Conservation (phyloP, 495 filamentous ascomycete genomes). For the Xylaria curta region DNA sequence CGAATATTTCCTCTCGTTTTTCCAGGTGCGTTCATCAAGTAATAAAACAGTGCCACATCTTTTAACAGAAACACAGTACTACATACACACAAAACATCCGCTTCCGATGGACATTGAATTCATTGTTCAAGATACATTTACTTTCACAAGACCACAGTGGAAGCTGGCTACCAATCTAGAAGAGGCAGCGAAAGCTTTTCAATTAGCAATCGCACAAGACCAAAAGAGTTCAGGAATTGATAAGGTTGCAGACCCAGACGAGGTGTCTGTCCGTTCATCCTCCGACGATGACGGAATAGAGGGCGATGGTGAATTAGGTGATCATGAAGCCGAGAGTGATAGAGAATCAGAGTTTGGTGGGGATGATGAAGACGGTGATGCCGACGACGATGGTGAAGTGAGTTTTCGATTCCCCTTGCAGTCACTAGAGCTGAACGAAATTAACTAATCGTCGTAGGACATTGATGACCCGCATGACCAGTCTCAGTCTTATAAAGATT, state of each 20-base stretch:
- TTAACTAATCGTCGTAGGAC: constrained; percentile 43
- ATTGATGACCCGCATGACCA: constrained; percentile 44
- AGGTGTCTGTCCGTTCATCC: constrained; percentile 65
- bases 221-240: constrained; percentile 79
- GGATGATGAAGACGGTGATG: constrained; percentile 62
- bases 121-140: constrained; percentile 90
- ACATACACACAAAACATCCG: constrained; percentile 90
- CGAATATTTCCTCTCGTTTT: constrained; percentile 96
- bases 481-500: constrained; percentile 56
- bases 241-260: constrained; percentile 69
- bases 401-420: not conserved
- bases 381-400: constrained; percentile 34
- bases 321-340: constrained; percentile 49
- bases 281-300: constrained; percentile 72
- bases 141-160: constrained; percentile 86
- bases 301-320: constrained; percentile 56
- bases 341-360: constrained; percentile 51
- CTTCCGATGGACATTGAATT: constrained; percentile 98
- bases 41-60: not conserved
- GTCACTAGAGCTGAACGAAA: not conserved
- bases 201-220: constrained; percentile 85
- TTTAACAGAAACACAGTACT: constrained; percentile 68
- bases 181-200: constrained; percentile 84
- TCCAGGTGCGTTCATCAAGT: constrained; percentile 61
- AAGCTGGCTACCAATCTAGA: constrained; percentile 79